A percentile compares a stretch with the other conserved stretches of the same genome.
Conservation (phyloP, 192 early-diverging fungal genomes). For the Spinellus fusiger region DNA sequence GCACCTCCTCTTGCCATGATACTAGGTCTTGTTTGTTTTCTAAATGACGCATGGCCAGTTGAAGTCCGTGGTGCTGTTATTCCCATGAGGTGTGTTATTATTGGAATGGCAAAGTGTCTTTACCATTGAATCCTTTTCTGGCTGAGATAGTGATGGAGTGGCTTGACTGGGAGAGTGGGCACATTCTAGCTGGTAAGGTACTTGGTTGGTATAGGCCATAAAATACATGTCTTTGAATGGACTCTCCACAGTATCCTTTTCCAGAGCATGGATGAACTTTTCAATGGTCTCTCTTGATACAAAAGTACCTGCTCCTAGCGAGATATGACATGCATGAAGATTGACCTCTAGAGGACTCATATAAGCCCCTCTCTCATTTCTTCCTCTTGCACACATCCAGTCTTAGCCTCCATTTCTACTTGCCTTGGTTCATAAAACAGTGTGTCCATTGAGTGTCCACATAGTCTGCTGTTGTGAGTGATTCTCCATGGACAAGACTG, state of each 20-base stretch:
- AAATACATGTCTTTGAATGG: conserved; percentile 52
- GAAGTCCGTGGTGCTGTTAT: too few relatives aligned
- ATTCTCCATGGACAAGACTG: conserved; percentile 48
- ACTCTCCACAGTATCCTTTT: conserved; percentile 42
- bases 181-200: conserved; percentile 43
- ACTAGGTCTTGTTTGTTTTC: too few relatives aligned
- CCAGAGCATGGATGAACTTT: conserved; percentile 43
- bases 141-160: too few relatives aligned
- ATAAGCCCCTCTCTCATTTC: too few relatives aligned
- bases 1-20: too few relatives aligned
- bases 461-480: conserved; percentile 37
- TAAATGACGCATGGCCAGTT: too few relatives aligned
- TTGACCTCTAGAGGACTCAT: conserved; percentile 28
- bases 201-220: conserved; percentile 47
- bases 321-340: conserved; percentile 47
- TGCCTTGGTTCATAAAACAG: conserved; percentile 53
- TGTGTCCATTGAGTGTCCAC: conserved; percentile 46
- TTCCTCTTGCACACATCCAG: background rate
- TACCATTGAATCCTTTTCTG: conserved; percentile 14
- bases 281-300: conserved; percentile 40
- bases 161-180: too few relatives aligned
- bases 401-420: background rate
- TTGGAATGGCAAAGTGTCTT: too few relatives aligned
- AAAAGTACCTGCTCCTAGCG: conserved; percentile 45
- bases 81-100: too few relatives aligned